Percentiles rank a stretch among this genome's conserved stretches.
These are phyloP conservation scores for Warburgia ugandensis DNA, from an alignment of 164 flowering plant species.

Conservation along the genomic window DNA sequence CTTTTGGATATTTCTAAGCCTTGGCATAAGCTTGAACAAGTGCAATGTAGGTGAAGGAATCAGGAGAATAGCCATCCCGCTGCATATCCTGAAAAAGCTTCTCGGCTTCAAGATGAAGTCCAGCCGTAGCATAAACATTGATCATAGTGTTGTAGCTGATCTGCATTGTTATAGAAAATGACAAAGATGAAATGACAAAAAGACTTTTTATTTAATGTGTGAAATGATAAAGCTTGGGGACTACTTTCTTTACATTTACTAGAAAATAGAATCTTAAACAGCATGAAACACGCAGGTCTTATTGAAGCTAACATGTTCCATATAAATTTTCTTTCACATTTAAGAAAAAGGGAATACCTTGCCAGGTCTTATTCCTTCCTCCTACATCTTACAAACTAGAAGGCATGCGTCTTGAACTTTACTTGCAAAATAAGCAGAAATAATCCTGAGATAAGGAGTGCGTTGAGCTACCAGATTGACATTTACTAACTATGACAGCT, in stretches of 20 bases:
- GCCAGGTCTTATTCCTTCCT: constrained; percentile 78
- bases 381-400: constrained; percentile 62
- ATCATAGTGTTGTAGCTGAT: constrained; percentile 81
- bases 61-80: constrained; percentile 47
- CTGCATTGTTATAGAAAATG: constrained; percentile 29
- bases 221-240: neutral
- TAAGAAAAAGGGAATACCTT: constrained; percentile 33
- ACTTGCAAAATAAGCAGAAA: constrained; percentile 32
- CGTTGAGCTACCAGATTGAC: neutral
- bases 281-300: neutral
- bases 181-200: neutral
- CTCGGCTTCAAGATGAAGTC: constrained; percentile 54
- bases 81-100: constrained; percentile 54
- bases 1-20: constrained; percentile 42
- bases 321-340: neutral
- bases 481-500: neutral
- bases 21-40: constrained; percentile 53
- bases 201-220: neutral
- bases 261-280: neutral
- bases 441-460: constrained; percentile 1
- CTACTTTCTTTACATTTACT: neutral
- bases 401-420: constrained; percentile 53
- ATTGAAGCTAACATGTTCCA: neutral
- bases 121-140: constrained; percentile 44
- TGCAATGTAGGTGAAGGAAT: constrained; percentile 63